phyloP scores from a whole-genome alignment of 176 grass and related monocot genomes.

The Oryza coarctata region DNA sequence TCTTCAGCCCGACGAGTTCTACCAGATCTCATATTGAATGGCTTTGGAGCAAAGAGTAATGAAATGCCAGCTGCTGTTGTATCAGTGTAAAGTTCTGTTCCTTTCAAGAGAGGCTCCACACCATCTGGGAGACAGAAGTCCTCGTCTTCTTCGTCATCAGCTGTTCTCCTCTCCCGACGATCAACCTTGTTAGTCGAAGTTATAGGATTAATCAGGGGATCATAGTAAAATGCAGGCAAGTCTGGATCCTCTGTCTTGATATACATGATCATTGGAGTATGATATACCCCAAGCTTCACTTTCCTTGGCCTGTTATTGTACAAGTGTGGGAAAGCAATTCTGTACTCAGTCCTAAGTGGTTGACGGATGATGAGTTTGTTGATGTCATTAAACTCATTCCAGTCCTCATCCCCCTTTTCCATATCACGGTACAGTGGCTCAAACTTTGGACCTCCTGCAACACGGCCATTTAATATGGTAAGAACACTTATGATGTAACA shows the following conservation, averaged over 20 bases:
- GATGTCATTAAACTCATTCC: constrained; percentile 99
- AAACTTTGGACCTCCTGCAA: constrained; percentile 90
- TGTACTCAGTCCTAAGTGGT: constrained; percentile 93
- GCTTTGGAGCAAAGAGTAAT: constrained; percentile 84
- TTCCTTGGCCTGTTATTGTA: constrained; percentile 99
- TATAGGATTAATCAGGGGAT: constrained; percentile 96
- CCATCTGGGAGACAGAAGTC: constrained; percentile 82
- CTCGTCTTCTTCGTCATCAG: constrained; percentile 76
- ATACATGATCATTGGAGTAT: constrained; percentile 99
- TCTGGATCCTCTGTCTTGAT: constrained; percentile 99
- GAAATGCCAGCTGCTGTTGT: constrained; percentile 91
- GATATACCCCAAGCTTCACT: constrained; percentile 88
- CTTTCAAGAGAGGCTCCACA: constrained; percentile 72
- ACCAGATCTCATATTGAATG: constrained; percentile 96
- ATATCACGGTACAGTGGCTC: constrained; percentile 97
- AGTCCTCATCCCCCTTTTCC: constrained; percentile 99
- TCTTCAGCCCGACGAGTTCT: constrained; percentile 89
- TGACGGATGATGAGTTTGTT: constrained; percentile 99
- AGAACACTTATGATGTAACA: background rate
- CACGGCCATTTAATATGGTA: background rate
- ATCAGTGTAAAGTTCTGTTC: constrained; percentile 78
- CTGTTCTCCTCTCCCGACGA: constrained; percentile 58
- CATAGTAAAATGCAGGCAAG: constrained; percentile 96
- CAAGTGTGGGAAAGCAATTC: constrained; percentile 94
- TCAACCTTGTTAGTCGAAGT: constrained; percentile 82